phyloP scores from a whole-genome alignment of 2,329 filamentous ascomycete genomes.

The Chrysoporthe puriensis region DNA sequence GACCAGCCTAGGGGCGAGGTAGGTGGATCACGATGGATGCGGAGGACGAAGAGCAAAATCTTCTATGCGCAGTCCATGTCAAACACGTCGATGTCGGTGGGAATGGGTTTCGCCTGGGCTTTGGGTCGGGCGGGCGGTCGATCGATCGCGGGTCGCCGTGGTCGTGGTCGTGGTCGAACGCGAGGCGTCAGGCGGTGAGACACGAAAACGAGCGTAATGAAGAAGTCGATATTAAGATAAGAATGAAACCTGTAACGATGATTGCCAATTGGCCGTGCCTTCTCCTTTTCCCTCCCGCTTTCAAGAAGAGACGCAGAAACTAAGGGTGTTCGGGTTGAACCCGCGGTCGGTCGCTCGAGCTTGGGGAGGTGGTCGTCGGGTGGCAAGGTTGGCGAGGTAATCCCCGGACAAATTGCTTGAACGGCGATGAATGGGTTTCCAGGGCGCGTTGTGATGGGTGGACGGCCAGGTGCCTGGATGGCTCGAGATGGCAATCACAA shows the following conservation, averaged over 20 bases:
- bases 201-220: conserved; percentile 21
- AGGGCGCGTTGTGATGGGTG: background rate
- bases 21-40: background rate
- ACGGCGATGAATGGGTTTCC: background rate
- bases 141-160: background rate
- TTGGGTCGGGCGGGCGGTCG: conserved; percentile 3
- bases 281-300: background rate
- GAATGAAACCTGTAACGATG: background rate
- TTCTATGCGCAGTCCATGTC: conserved; percentile 28
- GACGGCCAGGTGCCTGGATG: background rate
- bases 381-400: background rate
- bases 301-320: background rate
- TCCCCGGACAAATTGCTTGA: background rate
- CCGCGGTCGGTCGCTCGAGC: background rate
- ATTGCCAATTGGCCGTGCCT: background rate
- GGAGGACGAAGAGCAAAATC: background rate
- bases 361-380: background rate
- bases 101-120: background rate
- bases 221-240: conserved; percentile 11
- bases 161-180: background rate
- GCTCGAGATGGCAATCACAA: conserved; percentile 1
- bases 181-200: conserved; percentile 1
- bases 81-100: conserved; percentile 2
- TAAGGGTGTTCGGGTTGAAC: background rate
- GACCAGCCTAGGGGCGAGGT: background rate